Percentiles rank a stretch among this genome's conserved stretches.
Evolutionary conservation across 305 asterid genomes (phyloP).

Genomic region (Fraxinus dipetala): DNA sequence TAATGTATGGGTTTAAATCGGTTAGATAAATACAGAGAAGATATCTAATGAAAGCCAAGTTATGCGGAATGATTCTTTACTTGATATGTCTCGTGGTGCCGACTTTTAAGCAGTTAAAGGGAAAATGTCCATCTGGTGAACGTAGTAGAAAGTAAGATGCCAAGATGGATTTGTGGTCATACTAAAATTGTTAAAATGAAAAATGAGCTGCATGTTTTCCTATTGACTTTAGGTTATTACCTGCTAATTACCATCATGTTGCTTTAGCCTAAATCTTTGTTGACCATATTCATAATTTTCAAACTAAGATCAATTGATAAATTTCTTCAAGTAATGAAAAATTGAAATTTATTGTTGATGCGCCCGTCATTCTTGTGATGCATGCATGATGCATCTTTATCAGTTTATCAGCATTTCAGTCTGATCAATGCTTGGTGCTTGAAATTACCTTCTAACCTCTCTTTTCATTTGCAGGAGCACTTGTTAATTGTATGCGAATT

Average conservation of each 20-base stretch:
- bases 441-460: constrained; percentile 7
- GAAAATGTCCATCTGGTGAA: neutral
- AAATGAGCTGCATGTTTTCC: neutral
- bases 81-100: neutral
- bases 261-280: neutral
- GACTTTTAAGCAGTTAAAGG: neutral
- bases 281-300: neutral
- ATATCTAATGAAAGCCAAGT: neutral
- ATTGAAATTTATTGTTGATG: neutral
- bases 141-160: neutral
- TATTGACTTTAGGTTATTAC: neutral
- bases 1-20: neutral
- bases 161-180: neutral
- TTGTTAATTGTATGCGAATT: constrained; percentile 90
- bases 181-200: neutral
- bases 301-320: neutral
- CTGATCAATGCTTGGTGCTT: constrained; percentile 18
- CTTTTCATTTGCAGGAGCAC: constrained; percentile 70
- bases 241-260: neutral
- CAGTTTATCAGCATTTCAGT: neutral
- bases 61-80: neutral
- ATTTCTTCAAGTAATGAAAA: neutral
- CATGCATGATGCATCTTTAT: neutral
- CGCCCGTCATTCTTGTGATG: neutral
- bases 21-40: neutral